Evolutionary conservation across 1,284 basidiomycete species (phyloP), one percentile per base, ranked within the genome.

Genomic region (Irpex sp.): DNA sequence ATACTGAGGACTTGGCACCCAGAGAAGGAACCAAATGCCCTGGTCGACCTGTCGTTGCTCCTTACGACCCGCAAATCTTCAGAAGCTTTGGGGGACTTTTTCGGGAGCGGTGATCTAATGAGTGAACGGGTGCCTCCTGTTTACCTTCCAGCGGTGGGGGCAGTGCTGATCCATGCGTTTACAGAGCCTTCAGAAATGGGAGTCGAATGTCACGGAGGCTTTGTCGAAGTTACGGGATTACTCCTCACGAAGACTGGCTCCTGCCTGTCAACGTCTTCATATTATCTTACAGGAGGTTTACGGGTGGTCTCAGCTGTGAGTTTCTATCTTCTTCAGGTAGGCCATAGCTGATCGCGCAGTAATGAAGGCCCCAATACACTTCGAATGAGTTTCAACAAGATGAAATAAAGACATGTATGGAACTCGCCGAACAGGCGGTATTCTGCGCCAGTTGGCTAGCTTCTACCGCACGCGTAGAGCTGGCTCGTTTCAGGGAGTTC

Each of bases 121-220:
- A 91, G 87, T 65, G 91, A 93, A 75, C 81, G 92, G 73, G 92
- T 92, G 77, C 67, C 77, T 66, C 15, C 47, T 59, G 59, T 31
- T 66, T 36, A 21, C 21, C 54, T 11, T 17, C 21, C 37, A 17
- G 54, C 26, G n/a, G 54, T 34, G 5, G 34, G 19, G 31, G 54
- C 54, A 26, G n/a, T 56, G 54, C 54, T 56, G 31, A 56, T 56
- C 9, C 54, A 56, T 36, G 19, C n/a, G 54, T 54, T 26, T 19
- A 17, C 57, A 92, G 91, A 84, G 85, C 59, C 79, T 92, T 61
- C 85, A 87, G 72, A 92, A 91, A 72, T 93, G 91, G 91, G 91
- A 93, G 71, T 79, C 83, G 3, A 86, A 84, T 4, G 83, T 92
- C 68, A 79, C 80, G 13, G 89, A 92, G 65, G 84, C 89, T 19